phyloP scores from a whole-genome alignment of 345 rosid genomes.

The Psidium guajava region DNA sequence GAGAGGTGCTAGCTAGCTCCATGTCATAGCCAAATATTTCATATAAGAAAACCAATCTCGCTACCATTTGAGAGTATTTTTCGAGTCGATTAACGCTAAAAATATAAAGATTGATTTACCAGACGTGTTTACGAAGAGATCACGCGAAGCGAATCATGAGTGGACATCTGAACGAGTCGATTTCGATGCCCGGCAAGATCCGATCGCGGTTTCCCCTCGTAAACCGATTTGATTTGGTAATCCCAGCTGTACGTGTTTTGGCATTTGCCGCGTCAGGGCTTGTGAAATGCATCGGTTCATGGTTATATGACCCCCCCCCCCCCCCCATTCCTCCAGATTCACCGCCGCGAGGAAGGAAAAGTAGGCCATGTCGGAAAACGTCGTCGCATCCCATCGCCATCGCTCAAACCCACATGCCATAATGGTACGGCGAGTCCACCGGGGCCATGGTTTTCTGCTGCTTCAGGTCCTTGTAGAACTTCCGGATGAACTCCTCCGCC shows the following conservation, averaged over 20 bases:
- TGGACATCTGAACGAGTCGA: neutral
- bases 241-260: neutral
- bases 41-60: neutral
- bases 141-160: neutral
- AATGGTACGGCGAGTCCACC: conserved; percentile 38
- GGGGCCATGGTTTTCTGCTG: conserved; percentile 34
- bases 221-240: neutral
- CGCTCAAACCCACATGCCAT: conserved; percentile 27
- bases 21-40: neutral
- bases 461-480: conserved; percentile 58
- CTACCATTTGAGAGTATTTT: neutral
- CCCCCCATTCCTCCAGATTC: neutral
- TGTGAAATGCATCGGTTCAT: neutral
- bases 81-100: neutral
- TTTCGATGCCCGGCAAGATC: neutral
- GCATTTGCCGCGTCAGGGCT: neutral
- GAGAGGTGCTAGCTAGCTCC: neutral
- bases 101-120: neutral
- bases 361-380: neutral
- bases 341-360: neutral
- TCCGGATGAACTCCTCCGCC: conserved; percentile 85
- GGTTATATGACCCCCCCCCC: neutral
- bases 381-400: accelerated
- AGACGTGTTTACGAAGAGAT: neutral
- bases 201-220: neutral